Conservation (phyloP, 2,329 filamentous ascomycete genomes). For the Dryadomyces quercivorus region DNA sequence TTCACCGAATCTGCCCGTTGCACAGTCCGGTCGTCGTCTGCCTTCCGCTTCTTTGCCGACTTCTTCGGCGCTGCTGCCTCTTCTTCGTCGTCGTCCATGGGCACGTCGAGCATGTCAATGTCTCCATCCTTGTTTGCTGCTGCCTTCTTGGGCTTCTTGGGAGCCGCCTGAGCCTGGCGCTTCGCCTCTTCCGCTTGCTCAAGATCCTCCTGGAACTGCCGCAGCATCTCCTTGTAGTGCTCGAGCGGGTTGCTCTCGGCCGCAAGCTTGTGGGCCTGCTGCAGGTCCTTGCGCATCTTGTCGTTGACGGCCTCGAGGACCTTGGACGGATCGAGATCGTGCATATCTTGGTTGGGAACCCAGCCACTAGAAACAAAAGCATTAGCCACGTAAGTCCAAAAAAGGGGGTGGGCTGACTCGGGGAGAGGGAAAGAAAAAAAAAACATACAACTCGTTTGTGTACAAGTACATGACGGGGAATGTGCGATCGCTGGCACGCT, state of each 20-base stretch:
- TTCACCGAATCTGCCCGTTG: conserved; percentile 47
- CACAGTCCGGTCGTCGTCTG: conserved; percentile 48
- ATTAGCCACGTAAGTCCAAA: not conserved
- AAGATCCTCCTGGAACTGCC: conserved; percentile 54
- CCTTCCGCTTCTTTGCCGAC: conserved; percentile 71
- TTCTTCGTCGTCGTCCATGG: conserved; percentile 37
- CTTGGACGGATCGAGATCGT: conserved; percentile 61
- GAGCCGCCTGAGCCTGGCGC: conserved; percentile 10
- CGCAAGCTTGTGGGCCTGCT: conserved; percentile 69
- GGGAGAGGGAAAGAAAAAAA: not conserved
- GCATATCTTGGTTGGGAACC: conserved; percentile 76
- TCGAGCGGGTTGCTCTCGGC: conserved; percentile 64
- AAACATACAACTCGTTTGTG: conserved; percentile 90
- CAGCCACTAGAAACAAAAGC: conserved; percentile 60
- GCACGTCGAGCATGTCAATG: conserved; percentile 43
- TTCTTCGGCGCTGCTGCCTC: conserved; percentile 35
- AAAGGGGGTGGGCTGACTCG: conserved; percentile 3
- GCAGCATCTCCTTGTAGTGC: conserved; percentile 73
- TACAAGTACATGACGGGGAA: conserved; percentile 92
- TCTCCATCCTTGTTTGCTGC: conserved; percentile 39
- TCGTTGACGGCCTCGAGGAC: conserved; percentile 56
- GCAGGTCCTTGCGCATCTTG: conserved; percentile 70
- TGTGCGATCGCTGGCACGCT: conserved; percentile 71
- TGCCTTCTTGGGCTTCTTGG: conserved; percentile 34
- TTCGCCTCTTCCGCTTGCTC: conserved; percentile 23